Evolutionary conservation across 345 rosid genomes (phyloP), one percentile per base, ranked within the genome.

Genomic region (Boechera retrofracta): DNA sequence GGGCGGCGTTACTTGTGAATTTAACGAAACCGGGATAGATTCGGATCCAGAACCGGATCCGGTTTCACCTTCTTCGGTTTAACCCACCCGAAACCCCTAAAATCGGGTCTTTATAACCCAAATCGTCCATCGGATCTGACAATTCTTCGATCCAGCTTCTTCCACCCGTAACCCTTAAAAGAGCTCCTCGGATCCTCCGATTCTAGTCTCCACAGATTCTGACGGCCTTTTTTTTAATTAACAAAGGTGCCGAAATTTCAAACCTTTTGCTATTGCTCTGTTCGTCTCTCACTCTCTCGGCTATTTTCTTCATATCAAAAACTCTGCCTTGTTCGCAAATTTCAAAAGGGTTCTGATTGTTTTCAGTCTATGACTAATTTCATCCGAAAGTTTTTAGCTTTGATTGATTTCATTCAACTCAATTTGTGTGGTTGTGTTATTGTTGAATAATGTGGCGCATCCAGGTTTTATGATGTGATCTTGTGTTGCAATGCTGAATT

Each of bases 101-200:
- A 44, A 1, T 28, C 76, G 72, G 80, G 65, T 71, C 71, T 55
- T 64, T 15, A 70, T 10, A 61, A 77, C 67, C 76, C 71, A 77
- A 64, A 64, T 11, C 53, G 3, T 28, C 28, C 33, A 77, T 24
- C 75, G 80, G 80, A 77, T 69, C 75, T 63, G 75, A 32, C 62
- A 15, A 59, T 13, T 53, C 75, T 44, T 54, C 75, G 80, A 77
- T 77, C 80, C 80, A 63, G 70, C 71, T 70, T 70, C 80, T 55
- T 71, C 74, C 65, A 72, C 75, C 81, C 78, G 74, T 32, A 70
- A 71, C 74, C 79, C 75, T 76, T 67, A 66, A 64, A 72, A 42
- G 32, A 56, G 49, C 76, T 70, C 76, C 35, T 75, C 92, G 92
- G 92, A 86, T 85, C 92, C 85, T 82, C 87, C 79, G 82, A 79